Evolutionary conservation across 1,139 yeast genomes (phyloP), one percentile per base, ranked within the genome.

Genomic region (Hyphopichia wangnamkhiaoensis): DNA sequence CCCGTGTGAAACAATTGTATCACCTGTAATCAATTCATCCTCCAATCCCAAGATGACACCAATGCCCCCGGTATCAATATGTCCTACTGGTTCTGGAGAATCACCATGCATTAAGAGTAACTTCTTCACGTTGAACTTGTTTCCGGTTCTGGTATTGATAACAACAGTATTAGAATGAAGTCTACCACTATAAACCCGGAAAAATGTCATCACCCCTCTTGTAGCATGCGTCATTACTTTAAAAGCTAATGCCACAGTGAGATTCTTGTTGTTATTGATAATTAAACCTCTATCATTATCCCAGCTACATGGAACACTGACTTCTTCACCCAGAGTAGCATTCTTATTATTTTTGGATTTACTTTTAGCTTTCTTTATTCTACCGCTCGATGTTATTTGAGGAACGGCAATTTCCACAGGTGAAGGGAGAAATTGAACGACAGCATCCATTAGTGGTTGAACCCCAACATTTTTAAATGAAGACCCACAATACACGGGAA

Each of bases 401-500:
- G 95, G 95, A 2, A 76, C 50, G 0, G 61, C 59, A 0, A 76
- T 70, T 46, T 90, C 91, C 3, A 75, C 48, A 1, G 98, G 98
- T 1, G 93, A 79, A 0, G 99, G 98, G 26, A 94, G 68, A 52
- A 76, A 93, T 38, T 77, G 75, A 1, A 81, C 73, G 13, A 91
- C 73, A 0, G 95, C 91, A 58, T 93, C 98, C 64, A 93, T 66
- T 39, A 94, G 66, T 0, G 98, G 97, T 56, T 93, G 98, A 2
- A 93, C 95, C 12, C 98, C 98, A 38, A 93, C 85, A 56, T 93
- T 93, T 46, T 75, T 79, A 63, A 93, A 93, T 38, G 97, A 86
- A 1, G 98, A 87, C 3, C 99, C 98, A 61, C 97, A 89, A 29
- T 90, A 65, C 0, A 93, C 86, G 0, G 99, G 98, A 0, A 85